Evolutionary conservation across 192 early-diverging fungal species (phyloP), one percentile per base, ranked within the genome.

Genomic region (Umbelopsis sp.): DNA sequence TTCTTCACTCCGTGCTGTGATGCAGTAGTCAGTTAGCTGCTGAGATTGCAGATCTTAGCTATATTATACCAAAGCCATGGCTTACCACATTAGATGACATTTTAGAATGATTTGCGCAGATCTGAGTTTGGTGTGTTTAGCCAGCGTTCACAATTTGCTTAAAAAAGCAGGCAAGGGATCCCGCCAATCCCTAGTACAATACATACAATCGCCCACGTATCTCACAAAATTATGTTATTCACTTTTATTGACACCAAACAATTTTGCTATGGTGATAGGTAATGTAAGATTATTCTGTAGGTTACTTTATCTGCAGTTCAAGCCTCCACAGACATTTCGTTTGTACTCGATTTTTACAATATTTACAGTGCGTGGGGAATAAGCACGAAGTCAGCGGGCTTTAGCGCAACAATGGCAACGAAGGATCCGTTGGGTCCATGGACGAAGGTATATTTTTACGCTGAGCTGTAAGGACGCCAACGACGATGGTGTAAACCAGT

Each of bases 1-100:
- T 77, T 74, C 36, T 72, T 78, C 26, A 71, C 47, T 24, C 80
- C 82, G 68, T 83, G 82, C 82, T 82, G 68, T 43, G 44, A 45
- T 25, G 22, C 20, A 65, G 14, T 16, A 38, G 17, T 26, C 21
- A 43, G n/a, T 14, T 34, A 20, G 4, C 3, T 34, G n/a, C 31
- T 2, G 6, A 49, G 47, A 21, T 5, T 49, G 47, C 16, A 9
- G 20, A 21, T 5, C 20, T n/a, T 4, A 49, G 3, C 16, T 49
- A 49, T 49, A 3, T 41, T 5, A 6, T 41, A 5, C 12, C 38
- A 17, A 17, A 7, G 3, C 16, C 5, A 17, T 9, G 47, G 47
- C 56, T 62, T 62, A 62, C 56, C 26, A 62, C 56, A 34, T 34
- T 34, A 26, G 56, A 62, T 0, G 56, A 62, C 56, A 62, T 62